Percentiles rank a stretch among this genome's conserved stretches.
phyloP scores from a whole-genome alignment of 1,284 basidiomycete genomes.

The Ceratobasidium sp. region DNA sequence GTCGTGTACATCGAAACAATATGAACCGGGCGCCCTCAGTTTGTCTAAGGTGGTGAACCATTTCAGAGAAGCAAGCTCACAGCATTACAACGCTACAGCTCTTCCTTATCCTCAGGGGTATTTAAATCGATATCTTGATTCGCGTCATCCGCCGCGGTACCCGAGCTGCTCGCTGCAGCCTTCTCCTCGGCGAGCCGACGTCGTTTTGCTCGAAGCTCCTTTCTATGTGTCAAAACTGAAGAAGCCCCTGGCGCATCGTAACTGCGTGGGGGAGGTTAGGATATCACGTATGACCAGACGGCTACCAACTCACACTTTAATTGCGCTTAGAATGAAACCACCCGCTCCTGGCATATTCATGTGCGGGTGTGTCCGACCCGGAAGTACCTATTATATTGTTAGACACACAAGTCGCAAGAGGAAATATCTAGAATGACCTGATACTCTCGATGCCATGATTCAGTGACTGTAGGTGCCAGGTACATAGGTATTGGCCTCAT shows the following conservation, averaged over 20 bases:
- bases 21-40: no score
- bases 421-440: conserved; percentile 59
- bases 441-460: conserved; percentile 89
- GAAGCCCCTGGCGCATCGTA: conserved; percentile 71
- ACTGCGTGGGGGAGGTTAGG: conserved; percentile 53
- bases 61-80: not conserved
- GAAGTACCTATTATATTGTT: conserved; percentile 65
- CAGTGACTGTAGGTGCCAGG: conserved; percentile 81
- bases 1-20: no score
- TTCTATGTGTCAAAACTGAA: conserved; percentile 52
- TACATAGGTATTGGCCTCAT: conserved; percentile 72
- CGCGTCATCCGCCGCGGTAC: conserved; percentile 7
- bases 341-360: conserved; percentile 92
- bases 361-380: conserved; percentile 93
- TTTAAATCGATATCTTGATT: not conserved
- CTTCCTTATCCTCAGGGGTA: not conserved
- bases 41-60: no score
- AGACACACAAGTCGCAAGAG: not conserved
- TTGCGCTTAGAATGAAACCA: conserved; percentile 85
- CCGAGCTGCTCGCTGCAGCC: not conserved
- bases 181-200: conserved; percentile 32
- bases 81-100: not conserved
- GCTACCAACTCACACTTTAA: conserved; percentile 72
- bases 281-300: not conserved
- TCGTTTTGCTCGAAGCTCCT: conserved; percentile 36